Evolutionary conservation across 306 rosid species (phyloP), one percentile per base, ranked within the genome.

Genomic region (Datisca glomerata): DNA sequence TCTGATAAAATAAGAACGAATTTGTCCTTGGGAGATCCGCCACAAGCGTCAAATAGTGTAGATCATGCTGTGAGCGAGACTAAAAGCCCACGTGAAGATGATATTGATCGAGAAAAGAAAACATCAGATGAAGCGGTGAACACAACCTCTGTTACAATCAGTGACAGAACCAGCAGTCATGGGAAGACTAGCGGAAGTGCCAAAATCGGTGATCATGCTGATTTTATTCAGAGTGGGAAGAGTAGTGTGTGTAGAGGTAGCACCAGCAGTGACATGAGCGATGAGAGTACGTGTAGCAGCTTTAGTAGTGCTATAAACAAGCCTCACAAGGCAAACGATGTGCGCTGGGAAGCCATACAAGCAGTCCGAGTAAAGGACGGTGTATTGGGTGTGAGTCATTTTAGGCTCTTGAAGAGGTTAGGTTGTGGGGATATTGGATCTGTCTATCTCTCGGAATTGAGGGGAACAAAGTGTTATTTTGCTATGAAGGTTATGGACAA

Each of bases 401-500:
- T 72, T 27, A 62, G 79, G 31, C 79, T 63, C 27, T 55, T 72
- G 43, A 72, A 67, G 57, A 72, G 66, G 61, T 42, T 72, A 53
- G 79, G 79, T 5, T 66, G 79, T 36, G 79, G 79, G 24, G 79
- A 72, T 50, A 72, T 72, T 49, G 79, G 79, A 29, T 67, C 73
- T 29, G 79, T 72, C 15, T 58, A 72, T 35, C 74, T 72, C 24
- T 67, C 79, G 0, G 79, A 72, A 63, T 55, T 72, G 64, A 49
- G 55, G 9, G 74, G 79, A 42, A 72, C 79, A 13, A 72, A 72
- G 37, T 66, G 79, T 50, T 61, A 66, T 45, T 71, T 71, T 32
- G 78, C 78, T 8, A 61, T 71, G 74, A 71, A 71, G 35, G 70
- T 72, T 45, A 72, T 72, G 79, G 79, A 72, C 31, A 72, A 72